A percentile compares a stretch with the other conserved stretches of the same genome.
Evolutionary conservation across 2,329 filamentous ascomycete species (phyloP).

Genomic region (Colletotrichum nymphaeae): DNA sequence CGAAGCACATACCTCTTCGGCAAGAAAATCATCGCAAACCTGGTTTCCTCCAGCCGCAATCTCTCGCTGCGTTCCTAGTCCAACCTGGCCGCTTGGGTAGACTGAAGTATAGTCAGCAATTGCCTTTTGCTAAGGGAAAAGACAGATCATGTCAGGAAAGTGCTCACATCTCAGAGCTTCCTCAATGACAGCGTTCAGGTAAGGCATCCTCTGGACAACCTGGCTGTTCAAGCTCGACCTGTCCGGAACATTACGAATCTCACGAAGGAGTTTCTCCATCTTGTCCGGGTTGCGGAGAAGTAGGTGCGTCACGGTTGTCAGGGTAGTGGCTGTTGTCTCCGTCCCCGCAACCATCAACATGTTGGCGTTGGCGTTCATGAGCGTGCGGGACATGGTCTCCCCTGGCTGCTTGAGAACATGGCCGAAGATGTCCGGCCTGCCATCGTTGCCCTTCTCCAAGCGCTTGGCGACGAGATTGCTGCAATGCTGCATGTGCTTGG

Average conservation of each 20-base stretch:
- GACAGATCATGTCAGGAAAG: neutral
- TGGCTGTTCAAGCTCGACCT: neutral
- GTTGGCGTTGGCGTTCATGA: neutral
- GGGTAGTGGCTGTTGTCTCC: neutral
- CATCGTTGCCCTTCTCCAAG: neutral
- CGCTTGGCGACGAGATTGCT: neutral
- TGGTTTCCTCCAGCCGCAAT: neutral
- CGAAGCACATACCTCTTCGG: neutral
- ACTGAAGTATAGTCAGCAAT: neutral
- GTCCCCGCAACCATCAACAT: neutral
- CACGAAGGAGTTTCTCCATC: neutral
- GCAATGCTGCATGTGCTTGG: neutral
- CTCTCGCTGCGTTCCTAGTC: neutral
- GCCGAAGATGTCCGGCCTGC: neutral
- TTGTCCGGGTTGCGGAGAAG: neutral
- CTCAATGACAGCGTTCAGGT: neutral
- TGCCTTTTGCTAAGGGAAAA: no score
- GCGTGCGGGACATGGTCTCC: neutral
- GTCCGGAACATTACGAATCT: neutral
- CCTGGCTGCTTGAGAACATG: neutral
- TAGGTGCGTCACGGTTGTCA: neutral
- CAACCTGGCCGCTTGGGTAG: neutral
- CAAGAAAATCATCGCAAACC: neutral
- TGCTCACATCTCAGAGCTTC: neutral
- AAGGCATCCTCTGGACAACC: neutral